Conservation (phyloP, 2,329 filamentous ascomycete species). For the Chaetomium olivaceum region DNA sequence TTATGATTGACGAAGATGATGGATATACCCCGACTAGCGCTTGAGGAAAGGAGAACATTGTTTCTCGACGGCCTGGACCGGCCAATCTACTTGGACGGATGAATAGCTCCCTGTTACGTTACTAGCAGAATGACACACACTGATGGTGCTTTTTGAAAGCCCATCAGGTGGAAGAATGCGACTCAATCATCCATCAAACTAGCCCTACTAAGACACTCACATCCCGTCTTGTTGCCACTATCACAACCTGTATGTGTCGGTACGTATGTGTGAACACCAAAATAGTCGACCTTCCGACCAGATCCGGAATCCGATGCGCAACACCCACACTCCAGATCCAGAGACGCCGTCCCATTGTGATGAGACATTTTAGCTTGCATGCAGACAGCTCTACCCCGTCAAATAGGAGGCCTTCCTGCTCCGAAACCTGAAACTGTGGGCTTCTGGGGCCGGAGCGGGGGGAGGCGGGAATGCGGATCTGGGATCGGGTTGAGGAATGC, state of each 20-base stretch:
- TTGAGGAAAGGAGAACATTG: background rate
- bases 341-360: background rate
- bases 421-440: slow-evolving; percentile 19
- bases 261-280: background rate
- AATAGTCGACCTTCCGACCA: background rate
- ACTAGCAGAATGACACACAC: background rate
- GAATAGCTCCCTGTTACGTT: background rate
- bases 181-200: background rate
- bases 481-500: background rate
- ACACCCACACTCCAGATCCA: background rate
- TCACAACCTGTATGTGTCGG: slow-evolving; percentile 14
- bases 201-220: background rate
- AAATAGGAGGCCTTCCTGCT: slow-evolving; percentile 17
- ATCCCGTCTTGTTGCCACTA: background rate
- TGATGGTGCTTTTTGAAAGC: background rate
- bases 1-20: slow-evolving; percentile 25
- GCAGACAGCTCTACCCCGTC: background rate
- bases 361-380: slow-evolving; percentile 13
- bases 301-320: background rate
- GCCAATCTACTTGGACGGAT: slow-evolving; percentile 13
- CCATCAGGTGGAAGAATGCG: background rate
- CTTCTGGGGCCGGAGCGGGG: background rate
- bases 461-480: background rate
- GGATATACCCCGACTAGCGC: slow-evolving; percentile 27
- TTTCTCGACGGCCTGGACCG: slow-evolving; percentile 2